These are phyloP conservation scores for Candida taoyuanica DNA, from an alignment of 805 yeast species.

Conservation along the genomic window DNA sequence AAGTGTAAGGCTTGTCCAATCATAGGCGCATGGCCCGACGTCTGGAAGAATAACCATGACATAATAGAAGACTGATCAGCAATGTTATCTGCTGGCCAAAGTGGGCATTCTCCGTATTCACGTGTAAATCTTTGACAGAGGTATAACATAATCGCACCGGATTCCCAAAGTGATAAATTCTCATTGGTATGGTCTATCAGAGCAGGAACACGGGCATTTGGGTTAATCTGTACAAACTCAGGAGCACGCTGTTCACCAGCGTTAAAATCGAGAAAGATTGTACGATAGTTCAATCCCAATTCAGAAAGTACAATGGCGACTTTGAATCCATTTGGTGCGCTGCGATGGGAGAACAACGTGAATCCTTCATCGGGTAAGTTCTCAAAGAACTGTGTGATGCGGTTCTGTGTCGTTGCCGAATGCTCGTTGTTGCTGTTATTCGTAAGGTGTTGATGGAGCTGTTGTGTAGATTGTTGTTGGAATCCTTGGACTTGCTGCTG, in stretches of 20 bases:
- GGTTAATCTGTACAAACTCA: constrained; percentile 88
- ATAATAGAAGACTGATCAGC: constrained; percentile 79
- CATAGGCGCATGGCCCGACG: constrained; percentile 98
- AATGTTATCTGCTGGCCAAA: constrained; percentile 69
- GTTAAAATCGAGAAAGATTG: constrained; percentile 82
- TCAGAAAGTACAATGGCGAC: constrained; percentile 89
- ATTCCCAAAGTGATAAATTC: constrained; percentile 86
- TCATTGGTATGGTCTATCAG: constrained; percentile 82
- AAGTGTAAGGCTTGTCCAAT: constrained; percentile 96
- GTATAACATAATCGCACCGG: constrained; percentile 86
- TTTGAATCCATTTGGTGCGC: constrained; percentile 95
- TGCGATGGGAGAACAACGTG: constrained; percentile 77
- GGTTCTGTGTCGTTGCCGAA: not conserved
- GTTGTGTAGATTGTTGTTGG: constrained; percentile 1
- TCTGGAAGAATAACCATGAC: constrained; percentile 91
- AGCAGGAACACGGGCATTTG: constrained; percentile 95
- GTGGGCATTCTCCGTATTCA: constrained; percentile 64
- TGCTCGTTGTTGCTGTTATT: constrained; percentile 6
- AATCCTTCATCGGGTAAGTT: constrained; percentile 78
- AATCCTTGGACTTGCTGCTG: constrained; percentile 1
- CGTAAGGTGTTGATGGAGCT: constrained; percentile 14
- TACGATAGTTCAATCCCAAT: constrained; percentile 70
- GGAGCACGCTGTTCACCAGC: constrained; percentile 91
- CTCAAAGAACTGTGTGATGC: constrained; percentile 68
- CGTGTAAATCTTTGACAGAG: constrained; percentile 63